Evolutionary conservation across 495 filamentous ascomycete genomes (phyloP).

Genomic region (Penicillium odoratum): DNA sequence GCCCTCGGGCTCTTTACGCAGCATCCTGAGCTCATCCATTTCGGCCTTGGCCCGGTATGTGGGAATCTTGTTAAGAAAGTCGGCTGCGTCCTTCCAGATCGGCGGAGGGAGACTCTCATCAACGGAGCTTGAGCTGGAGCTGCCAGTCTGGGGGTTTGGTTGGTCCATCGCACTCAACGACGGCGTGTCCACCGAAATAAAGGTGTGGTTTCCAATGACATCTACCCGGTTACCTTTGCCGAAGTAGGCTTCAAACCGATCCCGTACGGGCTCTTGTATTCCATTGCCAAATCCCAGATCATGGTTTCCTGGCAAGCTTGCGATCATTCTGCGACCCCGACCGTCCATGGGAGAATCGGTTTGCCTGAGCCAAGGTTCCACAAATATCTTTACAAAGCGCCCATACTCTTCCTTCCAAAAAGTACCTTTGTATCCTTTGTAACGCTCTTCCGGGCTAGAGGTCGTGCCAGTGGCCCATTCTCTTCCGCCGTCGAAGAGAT

Average conservation of each 20-base stretch:
- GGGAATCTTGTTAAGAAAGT: slow-evolving; percentile 70
- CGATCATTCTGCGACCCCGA: slow-evolving; percentile 65
- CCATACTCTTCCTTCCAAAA: slow-evolving; percentile 84
- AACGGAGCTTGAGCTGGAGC: slow-evolving; percentile 27
- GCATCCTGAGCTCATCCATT: slow-evolving; percentile 39
- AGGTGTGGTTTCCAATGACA: slow-evolving; percentile 91
- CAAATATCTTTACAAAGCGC: slow-evolving; percentile 78
- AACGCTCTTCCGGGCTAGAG: slow-evolving; percentile 67
- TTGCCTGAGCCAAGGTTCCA: slow-evolving; percentile 57
- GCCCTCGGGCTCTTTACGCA: slow-evolving; percentile 43
- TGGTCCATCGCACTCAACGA: slow-evolving; percentile 75
- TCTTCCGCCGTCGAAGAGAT: slow-evolving; percentile 93
- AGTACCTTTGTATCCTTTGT: slow-evolving; percentile 69
- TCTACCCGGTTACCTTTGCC: slow-evolving; percentile 86
- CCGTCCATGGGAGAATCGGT: slow-evolving; percentile 36
- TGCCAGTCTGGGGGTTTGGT: slow-evolving; percentile 48
- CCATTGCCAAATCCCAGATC: slow-evolving; percentile 91
- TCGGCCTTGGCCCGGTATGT: slow-evolving; percentile 43
- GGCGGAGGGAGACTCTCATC: slow-evolving; percentile 47
- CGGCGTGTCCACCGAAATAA: slow-evolving; percentile 86
- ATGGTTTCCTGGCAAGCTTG: slow-evolving; percentile 90
- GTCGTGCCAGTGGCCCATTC: slow-evolving; percentile 81
- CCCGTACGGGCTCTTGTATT: slow-evolving; percentile 73
- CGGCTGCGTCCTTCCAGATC: slow-evolving; percentile 73
- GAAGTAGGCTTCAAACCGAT: slow-evolving; percentile 85